Percentiles rank a stretch among this genome's conserved stretches.
Evolutionary conservation across 1,284 basidiomycete species (phyloP).

Genomic region (Cutaneotrichosporon dermatis): DNA sequence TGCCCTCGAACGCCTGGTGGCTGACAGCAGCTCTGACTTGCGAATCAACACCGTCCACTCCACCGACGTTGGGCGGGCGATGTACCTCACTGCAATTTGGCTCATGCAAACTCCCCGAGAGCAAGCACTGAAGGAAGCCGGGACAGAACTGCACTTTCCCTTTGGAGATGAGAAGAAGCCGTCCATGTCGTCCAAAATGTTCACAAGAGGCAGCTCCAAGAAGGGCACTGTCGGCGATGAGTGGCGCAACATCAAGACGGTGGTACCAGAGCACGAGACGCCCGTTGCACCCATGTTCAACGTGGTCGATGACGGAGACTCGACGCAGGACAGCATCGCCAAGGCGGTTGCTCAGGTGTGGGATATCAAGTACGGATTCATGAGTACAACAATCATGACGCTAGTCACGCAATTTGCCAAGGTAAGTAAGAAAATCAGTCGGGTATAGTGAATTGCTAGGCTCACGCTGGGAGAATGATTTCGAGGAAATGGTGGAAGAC

Average conservation of each 20-base stretch:
- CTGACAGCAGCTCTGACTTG: conserved; percentile 58
- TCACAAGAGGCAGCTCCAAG: conserved; percentile 10
- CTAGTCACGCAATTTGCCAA: conserved; percentile 45
- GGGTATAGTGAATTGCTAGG: neutral
- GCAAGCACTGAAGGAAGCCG: conserved; percentile 52
- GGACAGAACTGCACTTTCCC: conserved; percentile 61
- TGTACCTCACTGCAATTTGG: conserved; percentile 58
- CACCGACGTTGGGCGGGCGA: conserved; percentile 67
- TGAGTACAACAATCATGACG: conserved; percentile 66
- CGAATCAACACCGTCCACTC: conserved; percentile 74
- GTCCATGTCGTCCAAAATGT: conserved; percentile 7
- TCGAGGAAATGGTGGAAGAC: conserved; percentile 21
- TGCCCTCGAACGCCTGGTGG: no score
- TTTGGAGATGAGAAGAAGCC: conserved; percentile 16
- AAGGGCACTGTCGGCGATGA: conserved; percentile 24
- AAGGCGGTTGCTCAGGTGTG: conserved; percentile 68
- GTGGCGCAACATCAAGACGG: conserved; percentile 35
- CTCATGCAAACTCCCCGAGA: conserved; percentile 27
- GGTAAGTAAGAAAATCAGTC: conserved; percentile 9
- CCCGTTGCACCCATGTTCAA: conserved; percentile 76
- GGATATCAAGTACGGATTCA: conserved; percentile 78
- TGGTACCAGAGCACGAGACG: conserved; percentile 56
- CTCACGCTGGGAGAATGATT: conserved; percentile 10
- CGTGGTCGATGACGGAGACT: conserved; percentile 73
- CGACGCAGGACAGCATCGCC: conserved; percentile 70